These are phyloP conservation scores for Kurtzmaniella fragi DNA, from an alignment of 805 yeast species.

Conservation along the genomic window DNA sequence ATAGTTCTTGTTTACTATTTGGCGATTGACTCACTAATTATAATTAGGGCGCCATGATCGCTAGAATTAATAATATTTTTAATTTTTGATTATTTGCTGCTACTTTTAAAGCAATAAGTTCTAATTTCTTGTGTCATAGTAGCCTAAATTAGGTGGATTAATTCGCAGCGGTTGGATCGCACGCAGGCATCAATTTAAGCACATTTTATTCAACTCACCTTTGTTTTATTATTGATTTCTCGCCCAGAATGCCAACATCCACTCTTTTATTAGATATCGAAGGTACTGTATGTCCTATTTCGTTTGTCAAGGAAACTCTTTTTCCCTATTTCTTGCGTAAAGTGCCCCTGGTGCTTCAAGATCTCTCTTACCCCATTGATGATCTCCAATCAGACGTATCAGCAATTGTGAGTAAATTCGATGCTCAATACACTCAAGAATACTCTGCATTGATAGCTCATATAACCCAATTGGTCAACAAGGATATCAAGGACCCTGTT, in stretches of 20 bases:
- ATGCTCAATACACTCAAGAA: conserved; percentile 23
- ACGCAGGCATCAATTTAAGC: too few relatives aligned
- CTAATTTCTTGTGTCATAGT: too few relatives aligned
- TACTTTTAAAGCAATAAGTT: too few relatives aligned
- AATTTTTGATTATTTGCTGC: too few relatives aligned
- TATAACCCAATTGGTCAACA: conserved; percentile 51
- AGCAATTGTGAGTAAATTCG: conserved; percentile 41
- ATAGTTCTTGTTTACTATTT: too few relatives aligned
- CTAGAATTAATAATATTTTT: too few relatives aligned
- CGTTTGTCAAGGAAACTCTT: conserved; percentile 75
- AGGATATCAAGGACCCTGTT: conserved; percentile 72
- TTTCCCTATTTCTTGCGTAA: conserved; percentile 67
- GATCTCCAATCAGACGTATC: conserved; percentile 15
- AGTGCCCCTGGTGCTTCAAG: conserved; percentile 37
- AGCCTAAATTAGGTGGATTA: too few relatives aligned
- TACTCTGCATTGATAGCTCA: conserved; percentile 36
- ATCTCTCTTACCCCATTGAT: conserved; percentile 27
- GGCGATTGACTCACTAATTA: too few relatives aligned
- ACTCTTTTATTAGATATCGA: conserved; percentile 66
- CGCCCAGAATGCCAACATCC: conserved; percentile 11
- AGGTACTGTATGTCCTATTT: conserved; percentile 89
- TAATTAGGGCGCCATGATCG: too few relatives aligned
- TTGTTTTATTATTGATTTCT: too few relatives aligned
- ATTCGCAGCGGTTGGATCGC: too few relatives aligned
- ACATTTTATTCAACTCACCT: too few relatives aligned